phyloP scores from a whole-genome alignment of 2,329 filamentous ascomycete genomes.

The Ophiocordyceps camponoti-floridani region DNA sequence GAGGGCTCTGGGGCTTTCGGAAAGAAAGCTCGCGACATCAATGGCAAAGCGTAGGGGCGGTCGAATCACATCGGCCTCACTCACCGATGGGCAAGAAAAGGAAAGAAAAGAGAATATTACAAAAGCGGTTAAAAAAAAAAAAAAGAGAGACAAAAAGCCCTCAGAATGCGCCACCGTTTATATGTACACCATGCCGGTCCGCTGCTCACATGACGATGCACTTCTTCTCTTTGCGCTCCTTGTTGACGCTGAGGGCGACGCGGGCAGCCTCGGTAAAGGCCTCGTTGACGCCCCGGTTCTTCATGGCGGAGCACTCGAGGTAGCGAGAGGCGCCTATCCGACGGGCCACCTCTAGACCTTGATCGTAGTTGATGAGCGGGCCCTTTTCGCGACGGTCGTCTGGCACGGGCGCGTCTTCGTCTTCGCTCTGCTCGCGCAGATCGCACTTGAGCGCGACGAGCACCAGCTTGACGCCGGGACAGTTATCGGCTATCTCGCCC shows the following conservation, averaged over 20 bases:
- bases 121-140: background rate
- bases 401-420: conserved; percentile 44
- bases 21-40: background rate
- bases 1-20: background rate
- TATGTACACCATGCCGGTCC: background rate
- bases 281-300: conserved; percentile 94
- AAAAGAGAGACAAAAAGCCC: too few relatives aligned
- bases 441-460: conserved; percentile 95
- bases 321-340: conserved; percentile 87
- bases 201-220: conserved; percentile 37
- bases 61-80: background rate
- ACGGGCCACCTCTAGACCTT: conserved; percentile 78
- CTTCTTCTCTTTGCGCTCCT: conserved; percentile 43
- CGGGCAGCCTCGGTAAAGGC: conserved; percentile 95
- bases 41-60: background rate
- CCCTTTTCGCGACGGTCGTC: conserved; percentile 36
- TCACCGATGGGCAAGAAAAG: background rate
- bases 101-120: background rate
- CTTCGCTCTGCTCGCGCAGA: conserved; percentile 58
- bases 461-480: conserved; percentile 84
- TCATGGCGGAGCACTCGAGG: conserved; percentile 95
- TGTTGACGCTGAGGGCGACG: conserved; percentile 64
- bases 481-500: conserved; percentile 94
- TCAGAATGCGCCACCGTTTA: background rate
- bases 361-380: conserved; percentile 73